phyloP scores from a whole-genome alignment of 2,329 filamentous ascomycete species.

The Myriosclerotinia scirpicola region DNA sequence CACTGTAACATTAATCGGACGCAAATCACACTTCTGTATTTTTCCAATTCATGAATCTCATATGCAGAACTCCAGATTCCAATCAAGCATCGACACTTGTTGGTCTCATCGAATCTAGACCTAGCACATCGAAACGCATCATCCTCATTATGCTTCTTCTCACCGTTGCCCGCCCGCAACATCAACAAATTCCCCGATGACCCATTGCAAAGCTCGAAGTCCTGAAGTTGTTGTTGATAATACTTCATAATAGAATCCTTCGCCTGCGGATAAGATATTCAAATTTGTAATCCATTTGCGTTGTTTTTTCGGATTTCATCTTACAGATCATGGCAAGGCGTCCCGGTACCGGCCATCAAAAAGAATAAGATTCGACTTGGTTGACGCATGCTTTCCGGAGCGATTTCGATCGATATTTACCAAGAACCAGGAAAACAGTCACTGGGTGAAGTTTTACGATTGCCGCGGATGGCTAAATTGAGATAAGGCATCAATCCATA shows the following conservation, averaged over 20 bases:
- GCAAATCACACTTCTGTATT: background rate
- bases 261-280: background rate
- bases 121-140: background rate
- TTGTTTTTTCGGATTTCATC: background rate
- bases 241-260: background rate
- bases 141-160: background rate
- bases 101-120: background rate
- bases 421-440: background rate
- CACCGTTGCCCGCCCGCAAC: background rate
- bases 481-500: background rate
- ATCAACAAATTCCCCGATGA: background rate
- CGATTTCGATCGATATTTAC: background rate
- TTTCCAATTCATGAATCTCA: background rate
- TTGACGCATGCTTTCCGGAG: background rate
- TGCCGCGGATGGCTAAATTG: background rate
- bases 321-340: background rate
- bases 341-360: background rate
- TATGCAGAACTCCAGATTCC: constrained; percentile 4
- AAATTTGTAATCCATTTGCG: background rate
- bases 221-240: background rate
- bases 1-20: background rate
- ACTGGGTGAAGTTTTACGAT: background rate
- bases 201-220: background rate
- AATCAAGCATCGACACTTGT: constrained; percentile 9
- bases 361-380: background rate